phyloP scores from a whole-genome alignment of 1,284 basidiomycete genomes.

The Pascua guehoae region DNA sequence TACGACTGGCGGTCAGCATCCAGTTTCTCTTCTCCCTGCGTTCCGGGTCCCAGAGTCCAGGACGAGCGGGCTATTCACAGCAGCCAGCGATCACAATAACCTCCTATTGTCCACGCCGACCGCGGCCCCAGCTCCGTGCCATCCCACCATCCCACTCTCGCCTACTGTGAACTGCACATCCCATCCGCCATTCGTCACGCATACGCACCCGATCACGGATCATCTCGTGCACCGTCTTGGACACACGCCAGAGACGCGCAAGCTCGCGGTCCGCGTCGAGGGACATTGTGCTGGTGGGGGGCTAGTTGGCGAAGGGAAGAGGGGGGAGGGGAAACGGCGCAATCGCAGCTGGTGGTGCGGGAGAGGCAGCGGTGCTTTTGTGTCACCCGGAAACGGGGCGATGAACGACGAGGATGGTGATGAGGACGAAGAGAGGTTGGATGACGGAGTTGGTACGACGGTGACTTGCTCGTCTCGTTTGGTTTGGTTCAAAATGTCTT shows the following conservation, averaged over 20 bases:
- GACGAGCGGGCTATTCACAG: too few relatives aligned
- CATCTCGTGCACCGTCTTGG: constrained; percentile 93
- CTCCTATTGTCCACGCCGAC: background rate
- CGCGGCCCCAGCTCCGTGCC: background rate
- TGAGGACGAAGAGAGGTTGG: background rate
- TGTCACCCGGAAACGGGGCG: background rate
- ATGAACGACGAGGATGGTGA: background rate
- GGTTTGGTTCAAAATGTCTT: too few relatives aligned
- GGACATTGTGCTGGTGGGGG: constrained; percentile 21
- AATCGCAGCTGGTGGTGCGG: too few relatives aligned
- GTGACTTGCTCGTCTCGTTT: too few relatives aligned
- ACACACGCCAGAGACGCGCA: constrained; percentile 83
- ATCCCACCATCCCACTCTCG: background rate
- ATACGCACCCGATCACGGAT: constrained; percentile 71
- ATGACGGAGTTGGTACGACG: background rate
- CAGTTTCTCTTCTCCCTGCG: background rate
- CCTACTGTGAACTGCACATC: background rate
- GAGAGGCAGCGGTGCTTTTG: background rate
- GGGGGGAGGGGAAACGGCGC: background rate
- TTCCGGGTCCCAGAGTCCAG: background rate
- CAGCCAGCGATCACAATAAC: too few relatives aligned
- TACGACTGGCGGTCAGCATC: constrained; percentile 37
- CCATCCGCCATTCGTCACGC: background rate
- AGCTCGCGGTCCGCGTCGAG: constrained; percentile 44
- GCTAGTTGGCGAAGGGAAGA: background rate